phyloP scores from a whole-genome alignment of 306 rosid species.

The Cucurbita pepo region DNA sequence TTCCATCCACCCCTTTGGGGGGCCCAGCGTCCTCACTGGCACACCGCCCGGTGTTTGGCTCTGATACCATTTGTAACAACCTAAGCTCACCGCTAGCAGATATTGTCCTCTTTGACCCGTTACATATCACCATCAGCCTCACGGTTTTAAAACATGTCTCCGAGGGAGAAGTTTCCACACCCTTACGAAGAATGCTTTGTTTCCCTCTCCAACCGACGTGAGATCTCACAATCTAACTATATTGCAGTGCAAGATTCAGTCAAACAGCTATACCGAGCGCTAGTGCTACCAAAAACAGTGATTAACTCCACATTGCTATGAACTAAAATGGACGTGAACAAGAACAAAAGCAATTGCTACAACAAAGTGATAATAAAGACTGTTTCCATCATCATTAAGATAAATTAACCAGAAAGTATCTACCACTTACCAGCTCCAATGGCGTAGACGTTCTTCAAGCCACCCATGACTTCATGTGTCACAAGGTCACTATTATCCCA shows the following conservation, averaged over 20 bases:
- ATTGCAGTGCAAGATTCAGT: not conserved
- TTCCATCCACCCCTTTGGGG: too few relatives aligned
- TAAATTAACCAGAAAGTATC: not conserved
- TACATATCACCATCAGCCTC: too few relatives aligned
- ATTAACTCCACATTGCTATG: not conserved
- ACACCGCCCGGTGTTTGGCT: too few relatives aligned
- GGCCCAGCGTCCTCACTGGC: too few relatives aligned
- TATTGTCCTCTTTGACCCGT: too few relatives aligned
- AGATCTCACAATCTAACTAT: too few relatives aligned
- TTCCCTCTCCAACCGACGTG: too few relatives aligned
- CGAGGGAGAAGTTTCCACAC: too few relatives aligned
- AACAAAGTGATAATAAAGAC: not conserved
- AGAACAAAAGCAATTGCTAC: not conserved
- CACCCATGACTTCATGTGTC: slow-evolving; percentile 99
- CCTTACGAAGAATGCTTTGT: too few relatives aligned
- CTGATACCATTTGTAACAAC: too few relatives aligned
- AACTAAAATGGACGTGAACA: not conserved
- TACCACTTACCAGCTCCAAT: slow-evolving; percentile 69
- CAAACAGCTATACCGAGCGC: not conserved
- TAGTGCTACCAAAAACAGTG: not conserved
- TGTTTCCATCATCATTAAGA: not conserved
- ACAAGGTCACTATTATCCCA: slow-evolving; percentile 95
- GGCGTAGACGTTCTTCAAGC: slow-evolving; percentile 88
- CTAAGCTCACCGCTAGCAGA: too few relatives aligned
- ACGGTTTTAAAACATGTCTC: too few relatives aligned